phyloP scores from a whole-genome alignment of 805 yeast species.

The Candida ortonii region DNA sequence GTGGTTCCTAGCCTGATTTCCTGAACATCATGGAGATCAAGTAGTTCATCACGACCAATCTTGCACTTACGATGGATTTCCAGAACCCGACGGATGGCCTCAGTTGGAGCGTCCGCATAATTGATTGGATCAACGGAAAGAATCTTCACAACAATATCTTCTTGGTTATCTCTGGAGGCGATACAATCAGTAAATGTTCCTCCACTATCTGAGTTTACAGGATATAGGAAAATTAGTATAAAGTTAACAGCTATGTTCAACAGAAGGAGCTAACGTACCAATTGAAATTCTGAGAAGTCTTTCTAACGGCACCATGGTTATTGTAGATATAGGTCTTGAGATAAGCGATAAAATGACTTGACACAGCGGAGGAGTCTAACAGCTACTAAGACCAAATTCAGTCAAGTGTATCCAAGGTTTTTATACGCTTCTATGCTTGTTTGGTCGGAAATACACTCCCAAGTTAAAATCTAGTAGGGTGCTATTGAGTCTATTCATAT shows the following conservation, averaged over 20 bases:
- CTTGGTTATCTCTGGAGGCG: slow-evolving; percentile 46
- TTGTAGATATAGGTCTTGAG: too few species aligned
- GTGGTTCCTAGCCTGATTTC: slow-evolving; percentile 88
- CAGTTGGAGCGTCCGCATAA: slow-evolving; percentile 85
- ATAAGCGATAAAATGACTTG: too few species aligned
- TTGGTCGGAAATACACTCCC: too few species aligned
- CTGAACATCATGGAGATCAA: slow-evolving; percentile 60
- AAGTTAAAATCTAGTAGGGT: too few species aligned
- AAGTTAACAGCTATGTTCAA: too few species aligned
- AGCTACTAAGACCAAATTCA: too few species aligned
- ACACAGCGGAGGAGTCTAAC: too few species aligned
- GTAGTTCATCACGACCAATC: slow-evolving; percentile 55
- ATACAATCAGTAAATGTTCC: slow-evolving; percentile 87
- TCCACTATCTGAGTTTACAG: slow-evolving; percentile 68
- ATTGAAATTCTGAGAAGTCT: slow-evolving; percentile 3
- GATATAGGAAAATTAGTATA: too few species aligned
- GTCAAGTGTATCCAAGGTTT: too few species aligned
- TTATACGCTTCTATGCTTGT: too few species aligned
- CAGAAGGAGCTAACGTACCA: slow-evolving; percentile 14
- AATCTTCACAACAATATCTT: slow-evolving; percentile 67
- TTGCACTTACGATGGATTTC: slow-evolving; percentile 50
- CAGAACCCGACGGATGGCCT: slow-evolving; percentile 78
- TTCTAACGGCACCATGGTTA: too few species aligned
- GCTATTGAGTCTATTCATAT: too few species aligned
- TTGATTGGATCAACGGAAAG: slow-evolving; percentile 85